Evolutionary conservation across 768 basidiomycete genomes (phyloP), one percentile per base, ranked within the genome.

Genomic region (Tulasnella sp.): DNA sequence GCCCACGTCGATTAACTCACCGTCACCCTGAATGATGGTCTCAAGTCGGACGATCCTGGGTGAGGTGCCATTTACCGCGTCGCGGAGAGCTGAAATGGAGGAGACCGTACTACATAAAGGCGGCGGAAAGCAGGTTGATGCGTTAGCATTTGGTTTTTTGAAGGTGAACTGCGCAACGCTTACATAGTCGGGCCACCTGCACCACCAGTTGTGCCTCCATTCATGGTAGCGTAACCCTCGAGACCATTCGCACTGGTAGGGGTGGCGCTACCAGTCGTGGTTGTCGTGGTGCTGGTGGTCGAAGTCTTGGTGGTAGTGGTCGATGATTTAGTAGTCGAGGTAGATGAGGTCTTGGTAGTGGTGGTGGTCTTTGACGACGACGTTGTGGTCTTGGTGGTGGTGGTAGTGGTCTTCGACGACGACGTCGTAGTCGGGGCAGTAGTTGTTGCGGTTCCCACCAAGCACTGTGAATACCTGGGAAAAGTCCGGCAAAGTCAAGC

Each of bases 41-140:
- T 39, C 79, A 27, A 81, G 9, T 24, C 80, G 80, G 71, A 81
- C 75, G 62, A 81, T 81, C 62, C 81, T 81, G 36, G 80, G 71
- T 10, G 72, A 42, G 9, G 80, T 73, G 4, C 80, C 80, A 5
- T 9, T 12, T 10, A 81, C 80, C 6, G 80, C 80, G 48, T 7
- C 68, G 38, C 80, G 80, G 27, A 81, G 74, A 31, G 80, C 80
- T 9, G 80, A 7, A 27, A 81, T 46, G 2, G 74, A 8, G n/a
- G 80, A 77, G 31, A 81, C 80, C 10, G 80, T 81, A 52, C 46
- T 71, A 14, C 48, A 36, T 5, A 16, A 39, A 75, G n/a, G n/a
- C n/a, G n/a, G 36, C 38, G 38, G 34, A 40, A 40, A 40, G 39
- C 39, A 38, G 40, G 74, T 12, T 40, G 39, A 40, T 19, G 14